Evolutionary conservation across 202 grass and related monocot genomes (phyloP).

Genomic region (Brachypodium distachyon): DNA sequence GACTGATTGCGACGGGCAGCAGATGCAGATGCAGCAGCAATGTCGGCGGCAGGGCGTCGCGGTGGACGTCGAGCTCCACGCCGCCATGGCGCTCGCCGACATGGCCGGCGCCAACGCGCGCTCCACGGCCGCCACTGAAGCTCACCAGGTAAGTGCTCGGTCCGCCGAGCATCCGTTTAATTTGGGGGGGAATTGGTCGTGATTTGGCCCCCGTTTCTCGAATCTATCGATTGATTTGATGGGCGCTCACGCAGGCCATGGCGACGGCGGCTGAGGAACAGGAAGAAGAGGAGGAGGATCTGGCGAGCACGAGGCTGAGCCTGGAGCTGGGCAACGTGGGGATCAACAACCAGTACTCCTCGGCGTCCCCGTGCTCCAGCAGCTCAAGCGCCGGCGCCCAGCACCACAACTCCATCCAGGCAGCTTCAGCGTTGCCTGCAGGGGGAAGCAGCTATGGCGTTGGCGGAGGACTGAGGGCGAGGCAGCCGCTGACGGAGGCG

Average conservation of each 20-base stretch:
- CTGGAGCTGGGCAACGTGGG: constrained; percentile 49
- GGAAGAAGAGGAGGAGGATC: constrained; percentile 20
- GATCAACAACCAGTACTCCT: no score
- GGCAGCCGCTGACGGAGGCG: no score
- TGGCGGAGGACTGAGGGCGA: no score
- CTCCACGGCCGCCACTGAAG: background rate
- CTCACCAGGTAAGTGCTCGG: no score
- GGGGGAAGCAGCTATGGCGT: no score
- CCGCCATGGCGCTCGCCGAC: constrained; percentile 54
- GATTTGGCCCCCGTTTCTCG: no score
- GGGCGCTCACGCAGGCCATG: background rate
- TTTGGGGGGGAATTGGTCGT: no score
- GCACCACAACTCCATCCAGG: no score
- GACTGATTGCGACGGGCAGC: constrained; percentile 9
- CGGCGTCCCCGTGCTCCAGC: constrained; percentile 31
- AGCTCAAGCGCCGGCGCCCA: constrained; percentile 34
- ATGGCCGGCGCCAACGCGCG: constrained; percentile 14
- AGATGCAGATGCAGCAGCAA: no score
- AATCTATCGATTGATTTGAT: background rate
- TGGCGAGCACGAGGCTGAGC: constrained; percentile 48
- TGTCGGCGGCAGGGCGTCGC: constrained; percentile 14
- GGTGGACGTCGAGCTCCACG: constrained; percentile 53
- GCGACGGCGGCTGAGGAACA: background rate
- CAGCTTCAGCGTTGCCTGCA: no score
- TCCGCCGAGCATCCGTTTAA: no score